Percentiles rank a stretch among this genome's conserved stretches.
These are phyloP conservation scores for Rhodamnia rubescens DNA, from an alignment of 345 rosid species.

Conservation along the genomic window DNA sequence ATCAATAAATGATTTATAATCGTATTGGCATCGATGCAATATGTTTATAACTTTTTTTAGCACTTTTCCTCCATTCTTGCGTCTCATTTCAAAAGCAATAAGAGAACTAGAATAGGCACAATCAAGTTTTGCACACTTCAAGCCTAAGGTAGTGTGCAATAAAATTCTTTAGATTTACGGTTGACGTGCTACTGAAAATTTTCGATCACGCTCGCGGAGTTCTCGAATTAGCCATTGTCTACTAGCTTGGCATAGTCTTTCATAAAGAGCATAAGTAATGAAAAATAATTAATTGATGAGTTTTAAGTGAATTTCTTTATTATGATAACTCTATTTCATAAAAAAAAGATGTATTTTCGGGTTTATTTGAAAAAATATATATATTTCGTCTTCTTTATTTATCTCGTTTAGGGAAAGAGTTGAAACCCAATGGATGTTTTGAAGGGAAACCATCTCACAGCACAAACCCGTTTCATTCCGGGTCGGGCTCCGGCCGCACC, in stretches of 20 bases:
- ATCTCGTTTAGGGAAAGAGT: too few relatives aligned
- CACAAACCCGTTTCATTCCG: too few relatives aligned
- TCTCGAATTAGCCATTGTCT: too few relatives aligned
- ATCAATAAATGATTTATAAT: too few relatives aligned
- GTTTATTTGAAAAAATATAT: too few relatives aligned
- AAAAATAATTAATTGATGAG: not conserved
- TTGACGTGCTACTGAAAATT: not conserved
- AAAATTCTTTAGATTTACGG: not conserved
- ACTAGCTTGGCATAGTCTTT: not conserved
- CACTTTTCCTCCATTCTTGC: not conserved
- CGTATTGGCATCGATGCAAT: too few relatives aligned
- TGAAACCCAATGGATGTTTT: too few relatives aligned
- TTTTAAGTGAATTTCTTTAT: not conserved
- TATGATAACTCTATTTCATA: not conserved
- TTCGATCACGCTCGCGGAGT: too few relatives aligned
- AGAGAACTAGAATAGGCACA: not conserved
- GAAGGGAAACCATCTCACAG: too few relatives aligned
- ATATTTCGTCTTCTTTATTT: not conserved
- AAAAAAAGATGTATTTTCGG: too few relatives aligned
- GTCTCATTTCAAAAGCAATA: not conserved
- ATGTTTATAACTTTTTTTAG: too few relatives aligned
- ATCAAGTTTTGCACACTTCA: not conserved
- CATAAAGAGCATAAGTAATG: not conserved
- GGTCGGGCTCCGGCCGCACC: too few relatives aligned
- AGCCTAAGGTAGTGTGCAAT: not conserved